Conservation (phyloP, 352 stramenopile genomes). For the Globisporangium echinulatum region DNA sequence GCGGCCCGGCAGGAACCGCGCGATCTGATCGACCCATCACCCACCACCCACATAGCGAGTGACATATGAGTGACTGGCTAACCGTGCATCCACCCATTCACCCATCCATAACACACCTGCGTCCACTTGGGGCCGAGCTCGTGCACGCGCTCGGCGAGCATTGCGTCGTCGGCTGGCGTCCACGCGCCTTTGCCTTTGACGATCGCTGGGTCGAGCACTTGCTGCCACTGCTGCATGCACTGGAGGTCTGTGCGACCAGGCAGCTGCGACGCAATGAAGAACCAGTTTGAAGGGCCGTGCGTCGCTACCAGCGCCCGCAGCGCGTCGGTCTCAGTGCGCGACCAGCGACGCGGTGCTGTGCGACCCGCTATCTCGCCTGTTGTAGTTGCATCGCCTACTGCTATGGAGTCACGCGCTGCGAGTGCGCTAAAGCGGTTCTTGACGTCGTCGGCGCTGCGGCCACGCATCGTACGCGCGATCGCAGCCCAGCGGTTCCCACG, state of each 20-base stretch:
- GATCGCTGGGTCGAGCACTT: conserved; percentile 40
- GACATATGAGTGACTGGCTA: background rate
- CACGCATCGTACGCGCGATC: conserved; percentile 24
- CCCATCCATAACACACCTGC: conserved; percentile 24
- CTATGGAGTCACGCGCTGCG: conserved; percentile 6
- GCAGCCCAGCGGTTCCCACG: conserved; percentile 27
- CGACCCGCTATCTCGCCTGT: background rate
- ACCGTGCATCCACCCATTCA: background rate
- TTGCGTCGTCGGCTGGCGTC: conserved; percentile 35
- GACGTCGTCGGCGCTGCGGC: conserved; percentile 39
- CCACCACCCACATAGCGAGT: background rate
- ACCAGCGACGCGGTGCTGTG: conserved; percentile 14
- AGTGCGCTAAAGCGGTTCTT: conserved; percentile 46
- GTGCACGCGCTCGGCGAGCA: conserved; percentile 33
- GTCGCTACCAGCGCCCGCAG: conserved; percentile 30
- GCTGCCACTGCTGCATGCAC: conserved; percentile 73
- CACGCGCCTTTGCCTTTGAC: conserved; percentile 59
- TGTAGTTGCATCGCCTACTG: background rate
- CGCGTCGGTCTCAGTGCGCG: conserved; percentile 20
- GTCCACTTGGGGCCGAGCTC: conserved; percentile 52
- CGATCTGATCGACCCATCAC: conserved; percentile 27
- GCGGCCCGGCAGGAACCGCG: conserved; percentile 39
- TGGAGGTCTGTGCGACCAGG: conserved; percentile 61
- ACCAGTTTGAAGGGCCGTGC: conserved; percentile 56
- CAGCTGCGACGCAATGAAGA: conserved; percentile 70